Evolutionary conservation across 768 basidiomycete genomes (phyloP).

Genomic region (Russula abietina): DNA sequence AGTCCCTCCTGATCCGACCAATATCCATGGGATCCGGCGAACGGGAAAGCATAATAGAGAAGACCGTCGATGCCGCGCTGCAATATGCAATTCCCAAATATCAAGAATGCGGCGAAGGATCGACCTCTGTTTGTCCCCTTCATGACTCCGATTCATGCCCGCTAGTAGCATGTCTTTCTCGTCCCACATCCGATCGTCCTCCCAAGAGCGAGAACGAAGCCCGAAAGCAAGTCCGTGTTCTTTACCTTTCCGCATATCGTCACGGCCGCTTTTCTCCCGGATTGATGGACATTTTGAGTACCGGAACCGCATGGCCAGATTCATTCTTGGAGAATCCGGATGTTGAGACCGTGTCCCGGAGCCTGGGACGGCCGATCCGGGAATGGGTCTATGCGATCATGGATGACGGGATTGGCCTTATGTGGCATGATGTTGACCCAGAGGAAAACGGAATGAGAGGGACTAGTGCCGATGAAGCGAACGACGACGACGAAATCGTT

Average conservation of each 20-base stretch:
- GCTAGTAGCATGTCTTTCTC: conserved; percentile 48
- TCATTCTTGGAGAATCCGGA: conserved; percentile 79
- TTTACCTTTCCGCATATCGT: conserved; percentile 61
- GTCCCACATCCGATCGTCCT: conserved; percentile 27
- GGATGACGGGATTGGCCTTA: conserved; percentile 61
- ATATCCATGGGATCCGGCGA: conserved; percentile 55
- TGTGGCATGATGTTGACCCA: conserved; percentile 29
- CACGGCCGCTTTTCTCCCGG: conserved; percentile 50
- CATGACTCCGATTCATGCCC: conserved; percentile 55
- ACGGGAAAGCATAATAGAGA: conserved; percentile 56
- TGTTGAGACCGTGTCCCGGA: conserved; percentile 55
- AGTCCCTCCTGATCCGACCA: conserved; percentile 48
- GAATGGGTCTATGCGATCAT: conserved; percentile 63
- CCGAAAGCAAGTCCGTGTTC: conserved; percentile 35
- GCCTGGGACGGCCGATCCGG: conserved; percentile 57
- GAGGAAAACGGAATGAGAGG: conserved; percentile 28
- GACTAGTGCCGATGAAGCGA: conserved; percentile 35
- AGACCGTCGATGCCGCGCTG: conserved; percentile 65
- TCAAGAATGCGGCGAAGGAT: conserved; percentile 38
- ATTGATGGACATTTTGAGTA: conserved; percentile 52
- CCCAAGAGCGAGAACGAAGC: conserved; percentile 12
- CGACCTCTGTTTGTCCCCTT: conserved; percentile 53
- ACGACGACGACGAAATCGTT: conserved; percentile 54
- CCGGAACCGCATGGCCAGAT: conserved; percentile 62
- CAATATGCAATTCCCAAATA: conserved; percentile 70